Base-by-base conservation (phyloP, 768 basidiomycete genomes). In the Kwoniella europaea region DNA sequence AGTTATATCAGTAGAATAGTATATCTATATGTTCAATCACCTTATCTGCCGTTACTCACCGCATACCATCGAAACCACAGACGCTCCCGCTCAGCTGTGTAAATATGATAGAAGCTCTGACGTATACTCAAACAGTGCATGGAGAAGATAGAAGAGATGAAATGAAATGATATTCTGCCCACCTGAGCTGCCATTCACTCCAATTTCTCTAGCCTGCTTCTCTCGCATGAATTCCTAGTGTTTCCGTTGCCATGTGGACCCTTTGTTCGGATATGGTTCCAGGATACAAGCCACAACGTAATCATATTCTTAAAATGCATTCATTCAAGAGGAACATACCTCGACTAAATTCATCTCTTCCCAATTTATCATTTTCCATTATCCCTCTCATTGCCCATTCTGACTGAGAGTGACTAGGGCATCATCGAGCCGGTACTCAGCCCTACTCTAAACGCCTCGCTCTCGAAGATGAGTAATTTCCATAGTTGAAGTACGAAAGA, bases 401-500 rank as follows among this genome's bases (percentile, higher is more conserved):
- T 50, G 46, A 13, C 10, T n/a, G 41, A 27, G 10, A 1, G 35
- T 35, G 35, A 58, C 44, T 66, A 82, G 20, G 93, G 90, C 85
- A 91, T 86, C 88, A 92, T 89, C 82, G 88, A 88, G 76, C 93
- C 93, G 27, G 93, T 94, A 77, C 91, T 89, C 71, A 96, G 86
- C 52, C 93, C 93, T 83, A 94, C 92, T 72, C 89, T 90, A 82
- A 92, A 94, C 29, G 94, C 92, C 89, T 93, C 91, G 78, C 93
- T 94, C 86, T 98, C 94, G 81, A 96, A 96, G 62, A 94, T 92
- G 76, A 96, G 88, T 84, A 93, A 92, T 65, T 93, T 89, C 94
- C 94, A 98, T 59, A 97, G 86, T 71, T 87, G 87, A 76, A 90
- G 83, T n/a, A 89, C 86, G 68, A 95, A 88, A 71, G 93, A 90